Conservation (phyloP, 768 basidiomycete genomes). For the Sarcomyxa edulis region DNA sequence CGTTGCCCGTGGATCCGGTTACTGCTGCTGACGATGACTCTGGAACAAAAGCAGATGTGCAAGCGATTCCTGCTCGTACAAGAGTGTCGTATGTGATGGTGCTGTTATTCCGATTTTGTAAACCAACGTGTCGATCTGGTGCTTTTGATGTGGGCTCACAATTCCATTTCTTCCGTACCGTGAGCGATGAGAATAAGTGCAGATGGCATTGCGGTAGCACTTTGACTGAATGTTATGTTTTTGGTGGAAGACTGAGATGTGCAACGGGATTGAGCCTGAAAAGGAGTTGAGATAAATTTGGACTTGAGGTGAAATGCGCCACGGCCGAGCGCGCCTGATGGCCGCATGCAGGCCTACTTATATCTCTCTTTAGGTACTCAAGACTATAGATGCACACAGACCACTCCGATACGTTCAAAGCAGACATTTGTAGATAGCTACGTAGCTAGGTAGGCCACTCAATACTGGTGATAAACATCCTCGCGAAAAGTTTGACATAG, state of each 20-base stretch:
- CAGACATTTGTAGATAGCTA: neutral
- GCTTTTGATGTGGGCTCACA: slow-evolving; percentile 41
- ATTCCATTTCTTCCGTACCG: slow-evolving; percentile 89
- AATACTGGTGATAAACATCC: no score
- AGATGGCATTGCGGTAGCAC: slow-evolving; percentile 48
- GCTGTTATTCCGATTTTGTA: slow-evolving; percentile 33
- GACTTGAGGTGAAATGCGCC: no score
- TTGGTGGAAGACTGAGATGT: no score
- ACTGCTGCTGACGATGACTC: slow-evolving; percentile 22
- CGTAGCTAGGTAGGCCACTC: neutral
- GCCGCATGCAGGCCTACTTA: no score
- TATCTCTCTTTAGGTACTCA: no score
- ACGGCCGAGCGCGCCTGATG: no score
- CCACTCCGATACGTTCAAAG: neutral
- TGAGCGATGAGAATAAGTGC: slow-evolving; percentile 74
- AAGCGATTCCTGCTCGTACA: slow-evolving; percentile 65
- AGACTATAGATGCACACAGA: no score
- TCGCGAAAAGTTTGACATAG: neutral
- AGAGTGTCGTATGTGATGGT: slow-evolving; percentile 81
- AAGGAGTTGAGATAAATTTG: no score
- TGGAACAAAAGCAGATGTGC: slow-evolving; percentile 62
- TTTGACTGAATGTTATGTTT: no score
- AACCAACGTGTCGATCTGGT: neutral
- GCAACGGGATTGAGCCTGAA: no score
- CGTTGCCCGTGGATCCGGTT: slow-evolving; percentile 14